Base-by-base conservation (phyloP, 768 basidiomycete species). In the Auriscalpium microsporum region DNA sequence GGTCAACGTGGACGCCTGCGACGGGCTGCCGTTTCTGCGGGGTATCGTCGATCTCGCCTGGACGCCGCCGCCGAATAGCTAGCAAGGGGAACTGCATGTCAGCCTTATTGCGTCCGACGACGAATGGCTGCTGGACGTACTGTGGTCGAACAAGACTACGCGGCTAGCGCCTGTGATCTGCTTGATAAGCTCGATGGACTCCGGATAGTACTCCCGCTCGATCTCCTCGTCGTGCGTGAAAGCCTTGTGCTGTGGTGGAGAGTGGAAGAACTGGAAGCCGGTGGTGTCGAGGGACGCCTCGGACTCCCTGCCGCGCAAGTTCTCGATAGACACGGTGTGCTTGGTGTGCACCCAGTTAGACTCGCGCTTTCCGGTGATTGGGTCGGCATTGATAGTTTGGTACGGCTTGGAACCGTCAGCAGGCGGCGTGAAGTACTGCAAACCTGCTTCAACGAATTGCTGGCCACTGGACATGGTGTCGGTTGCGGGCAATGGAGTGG, bases 141-240 rank as follows among this genome's bases (percentile, higher is more conserved):
- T 84, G 62, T 84, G 83, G 60, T 84, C 82, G 59, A 86, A 86
- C 13, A 84, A 52, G n/a, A 83, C 77, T 10, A 82, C 80, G 23
- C 73, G 71, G 59, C 71, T 78, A 0, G 84, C 84, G 3, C 84
- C 82, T 0, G 83, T 83, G 10, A 79, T 53, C 56, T 78, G 65
- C 70, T 85, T 84, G 45, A 85, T 65, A 45, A 84, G 69, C 62
- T 78, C 78, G 16, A 74, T 69, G 60, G 78, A 78, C 67, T 86
- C 84, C 0, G 77, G 75, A 60, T 84, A 86, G 63, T 87, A 86
- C 50, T 78, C 78, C 45, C 58, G 61, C 61, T 72, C 61, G 37
- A 86, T 75, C n/a, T 76, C 76, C 10, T 73, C 75, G 44, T 83
- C 79, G 56, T 78, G 70, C 0, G 56, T 56, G 66, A 86, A 85